phyloP scores from a whole-genome alignment of 148 eudicot species.

The Gaultheria prostrata region DNA sequence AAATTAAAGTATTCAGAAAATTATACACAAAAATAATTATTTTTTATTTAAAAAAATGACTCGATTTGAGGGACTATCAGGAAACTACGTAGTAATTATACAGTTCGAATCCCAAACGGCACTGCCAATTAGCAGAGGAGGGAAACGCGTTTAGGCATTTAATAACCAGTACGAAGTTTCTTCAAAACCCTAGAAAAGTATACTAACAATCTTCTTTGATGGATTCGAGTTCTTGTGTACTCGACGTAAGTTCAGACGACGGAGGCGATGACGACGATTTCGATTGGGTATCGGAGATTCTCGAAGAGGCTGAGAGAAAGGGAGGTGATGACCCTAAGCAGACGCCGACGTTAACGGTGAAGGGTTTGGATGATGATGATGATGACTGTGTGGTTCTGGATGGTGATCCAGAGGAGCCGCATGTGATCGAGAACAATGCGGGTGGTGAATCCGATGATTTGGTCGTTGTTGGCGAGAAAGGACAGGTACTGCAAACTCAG shows the following conservation, averaged over 20 bases:
- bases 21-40: no score
- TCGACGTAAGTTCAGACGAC: constrained; percentile 72
- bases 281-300: constrained; percentile 48
- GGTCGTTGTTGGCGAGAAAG: constrained; percentile 13
- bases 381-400: constrained; percentile 80
- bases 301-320: constrained; percentile 8
- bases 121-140: no score
- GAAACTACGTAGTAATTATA: no score
- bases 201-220: neutral
- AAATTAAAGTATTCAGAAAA: no score
- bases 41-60: no score
- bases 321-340: constrained; percentile 34
- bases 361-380: constrained; percentile 43
- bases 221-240: constrained; percentile 18
- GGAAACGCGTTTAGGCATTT: no score
- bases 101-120: no score
- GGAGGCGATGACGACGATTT: constrained; percentile 41
- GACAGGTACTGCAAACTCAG: constrained; percentile 8
- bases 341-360: neutral
- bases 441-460: constrained; percentile 48
- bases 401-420: constrained; percentile 60
- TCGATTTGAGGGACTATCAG: no score
- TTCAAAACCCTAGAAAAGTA: neutral
- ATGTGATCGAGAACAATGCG: constrained; percentile 17
- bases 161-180: neutral